A percentile compares a stretch with the other conserved stretches of the same genome.
phyloP scores from a whole-genome alignment of 805 yeast species.

The Pichia cabralensis region DNA sequence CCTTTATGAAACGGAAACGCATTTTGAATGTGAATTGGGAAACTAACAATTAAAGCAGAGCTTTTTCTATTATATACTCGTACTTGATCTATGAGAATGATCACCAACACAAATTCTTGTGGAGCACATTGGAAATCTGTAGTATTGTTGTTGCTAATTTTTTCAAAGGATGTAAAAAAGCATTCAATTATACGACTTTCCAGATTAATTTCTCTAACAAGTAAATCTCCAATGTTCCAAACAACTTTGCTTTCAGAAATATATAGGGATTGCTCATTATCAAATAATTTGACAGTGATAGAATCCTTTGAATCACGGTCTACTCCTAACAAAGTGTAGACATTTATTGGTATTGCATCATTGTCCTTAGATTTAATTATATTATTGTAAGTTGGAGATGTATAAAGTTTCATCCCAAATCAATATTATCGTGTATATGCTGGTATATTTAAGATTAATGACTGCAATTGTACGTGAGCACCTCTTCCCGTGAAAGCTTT shows the following conservation, averaged over 20 bases:
- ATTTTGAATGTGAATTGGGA: constrained; percentile 56
- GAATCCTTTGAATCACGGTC: too few relatives aligned
- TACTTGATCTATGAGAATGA: constrained; percentile 51
- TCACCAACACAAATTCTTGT: constrained; percentile 33
- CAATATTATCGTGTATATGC: too few relatives aligned
- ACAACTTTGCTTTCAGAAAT: constrained; percentile 28
- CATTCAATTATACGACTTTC: constrained; percentile 48
- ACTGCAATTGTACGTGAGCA: too few relatives aligned
- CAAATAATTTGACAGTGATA: constrained; percentile 15
- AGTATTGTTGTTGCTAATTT: background rate
- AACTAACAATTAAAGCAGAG: constrained; percentile 44
- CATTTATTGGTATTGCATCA: too few relatives aligned
- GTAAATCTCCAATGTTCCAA: constrained; percentile 40
- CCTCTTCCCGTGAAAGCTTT: too few relatives aligned
- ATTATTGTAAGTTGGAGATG: too few relatives aligned
- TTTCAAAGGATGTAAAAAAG: constrained; percentile 45
- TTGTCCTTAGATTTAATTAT: too few relatives aligned
- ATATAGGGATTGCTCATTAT: constrained; percentile 16
- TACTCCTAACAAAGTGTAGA: too few relatives aligned
- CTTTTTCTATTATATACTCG: constrained; percentile 56
- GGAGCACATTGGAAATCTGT: background rate
- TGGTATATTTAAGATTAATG: too few relatives aligned
- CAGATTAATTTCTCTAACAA: constrained; percentile 39
- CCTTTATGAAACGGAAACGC: constrained; percentile 66
- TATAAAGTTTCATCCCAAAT: too few relatives aligned